Conservation (phyloP, 345 rosid genomes). For the Dipteronia dyeriana region DNA sequence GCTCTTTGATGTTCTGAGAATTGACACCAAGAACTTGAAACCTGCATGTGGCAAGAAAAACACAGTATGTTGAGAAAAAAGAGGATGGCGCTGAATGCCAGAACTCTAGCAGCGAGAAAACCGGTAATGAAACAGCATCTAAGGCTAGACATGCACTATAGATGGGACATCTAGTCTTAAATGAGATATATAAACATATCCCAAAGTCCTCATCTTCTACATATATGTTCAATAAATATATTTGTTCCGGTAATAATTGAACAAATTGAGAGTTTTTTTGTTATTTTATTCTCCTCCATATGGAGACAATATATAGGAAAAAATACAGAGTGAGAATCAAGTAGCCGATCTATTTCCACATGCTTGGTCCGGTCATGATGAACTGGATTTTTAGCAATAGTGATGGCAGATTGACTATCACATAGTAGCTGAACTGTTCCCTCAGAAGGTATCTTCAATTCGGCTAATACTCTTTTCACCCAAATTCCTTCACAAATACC, state of each 20-base stretch:
- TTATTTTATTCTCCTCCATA: too few species aligned
- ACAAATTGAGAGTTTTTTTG: too few species aligned
- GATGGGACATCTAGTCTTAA: background rate
- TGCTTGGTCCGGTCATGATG: too few species aligned
- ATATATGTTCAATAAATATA: constrained; percentile 6
- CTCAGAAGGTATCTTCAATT: too few species aligned
- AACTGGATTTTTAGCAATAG: too few species aligned
- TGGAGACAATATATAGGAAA: too few species aligned
- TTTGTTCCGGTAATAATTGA: background rate
- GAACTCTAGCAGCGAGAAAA: background rate
- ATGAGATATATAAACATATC: background rate
- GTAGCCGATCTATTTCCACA: too few species aligned
- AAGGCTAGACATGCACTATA: background rate
- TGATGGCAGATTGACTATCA: too few species aligned
- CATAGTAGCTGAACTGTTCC: too few species aligned
- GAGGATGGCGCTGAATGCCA: constrained; percentile 24
- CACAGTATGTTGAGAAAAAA: background rate
- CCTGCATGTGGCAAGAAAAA: constrained; percentile 20
- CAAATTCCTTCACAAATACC: too few species aligned
- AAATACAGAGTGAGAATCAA: too few species aligned
- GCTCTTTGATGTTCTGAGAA: constrained; percentile 31
- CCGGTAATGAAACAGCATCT: constrained; percentile 8
- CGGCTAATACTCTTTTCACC: too few species aligned
- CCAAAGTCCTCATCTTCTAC: background rate
- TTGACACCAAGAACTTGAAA: constrained; percentile 30